Base-by-base conservation (phyloP, 805 yeast species). In the Ogataea methylovora region DNA sequence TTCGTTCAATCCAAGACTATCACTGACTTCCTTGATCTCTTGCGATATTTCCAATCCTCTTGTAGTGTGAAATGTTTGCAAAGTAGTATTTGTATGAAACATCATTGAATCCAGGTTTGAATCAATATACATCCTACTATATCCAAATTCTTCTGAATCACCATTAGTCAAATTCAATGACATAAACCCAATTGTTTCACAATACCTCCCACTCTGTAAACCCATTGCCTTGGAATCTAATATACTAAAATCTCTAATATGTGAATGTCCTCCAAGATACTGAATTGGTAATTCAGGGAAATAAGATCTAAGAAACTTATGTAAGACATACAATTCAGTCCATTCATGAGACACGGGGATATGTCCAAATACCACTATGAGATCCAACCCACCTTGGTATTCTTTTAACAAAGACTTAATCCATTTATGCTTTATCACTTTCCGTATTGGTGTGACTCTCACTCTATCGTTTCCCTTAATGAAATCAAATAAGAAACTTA, bases 191-290 rank as follows among this genome's bases (percentile, higher is more conserved):
- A 84, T 71, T 0, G 97, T 90, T 53, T 90, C 97, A 50, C 94
- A 75, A 52, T 84, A 90, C 32, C 96, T 65, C 0, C 97, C 97
- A 52, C 95, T 84, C 60, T 90, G 95, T n/a, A 90, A 57, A 0
- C 80, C 96, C 0, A 84, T 76, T 17, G 88, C 71, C 32, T 60
- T 61, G 2, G 64, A 59, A 49, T 90, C 97, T 33, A 78, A 64
- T 4, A 73, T 61, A 7, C 74, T 69, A 55, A 81, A 90, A 56
- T 90, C 97, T 41, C 97, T 66, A 12, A 90, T 76, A 52, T 90
- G 97, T 20, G 94, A 78, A 58, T 90, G 97, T 1, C 97, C 97
- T 2, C 97, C 97, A 57, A 90, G 80, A 46, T 82, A 84, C 53
- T 86, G 95, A 34, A 90, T 82, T 0, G 76, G 63, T 0, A 70